Conservation (phyloP, 1,284 basidiomycete genomes). For the Rhizoctonia solani region DNA sequence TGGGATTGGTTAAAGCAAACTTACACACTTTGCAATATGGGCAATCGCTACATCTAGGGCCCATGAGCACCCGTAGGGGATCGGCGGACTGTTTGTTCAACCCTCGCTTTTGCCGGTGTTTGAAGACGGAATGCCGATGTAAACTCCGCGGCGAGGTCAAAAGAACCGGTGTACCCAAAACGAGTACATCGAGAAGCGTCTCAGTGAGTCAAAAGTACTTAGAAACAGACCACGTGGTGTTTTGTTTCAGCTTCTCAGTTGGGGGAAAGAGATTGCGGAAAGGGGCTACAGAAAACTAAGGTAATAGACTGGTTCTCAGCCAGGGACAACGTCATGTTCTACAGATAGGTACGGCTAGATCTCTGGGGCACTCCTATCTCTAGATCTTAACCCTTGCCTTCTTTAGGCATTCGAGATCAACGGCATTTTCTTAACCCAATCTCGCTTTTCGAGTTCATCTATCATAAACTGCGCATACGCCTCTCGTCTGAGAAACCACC, state of each 20-base stretch:
- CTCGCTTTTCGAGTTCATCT: background rate
- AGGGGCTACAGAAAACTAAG: background rate
- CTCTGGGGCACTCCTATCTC: too few relatives aligned
- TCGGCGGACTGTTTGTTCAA: too few relatives aligned
- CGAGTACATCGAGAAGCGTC: background rate
- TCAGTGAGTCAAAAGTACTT: background rate
- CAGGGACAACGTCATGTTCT: background rate
- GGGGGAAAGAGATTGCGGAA: background rate
- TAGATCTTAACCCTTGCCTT: background rate
- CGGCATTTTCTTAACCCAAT: background rate
- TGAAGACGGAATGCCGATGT: too few relatives aligned
- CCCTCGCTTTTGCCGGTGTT: too few relatives aligned
- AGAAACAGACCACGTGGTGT: background rate
- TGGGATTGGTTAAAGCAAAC: background rate
- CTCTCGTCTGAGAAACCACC: background rate
- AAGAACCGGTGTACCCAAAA: background rate
- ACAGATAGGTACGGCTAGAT: too few relatives aligned
- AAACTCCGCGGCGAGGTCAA: background rate
- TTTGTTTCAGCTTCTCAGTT: slow-evolving; percentile 5
- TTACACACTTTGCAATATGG: background rate
- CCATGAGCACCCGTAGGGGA: background rate
- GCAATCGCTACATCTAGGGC: background rate
- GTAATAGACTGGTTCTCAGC: background rate
- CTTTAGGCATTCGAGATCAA: slow-evolving; percentile 1
- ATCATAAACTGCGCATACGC: slow-evolving; percentile 5